phyloP scores from a whole-genome alignment of 495 filamentous ascomycete species.

The Hyaloscypha variabilis region DNA sequence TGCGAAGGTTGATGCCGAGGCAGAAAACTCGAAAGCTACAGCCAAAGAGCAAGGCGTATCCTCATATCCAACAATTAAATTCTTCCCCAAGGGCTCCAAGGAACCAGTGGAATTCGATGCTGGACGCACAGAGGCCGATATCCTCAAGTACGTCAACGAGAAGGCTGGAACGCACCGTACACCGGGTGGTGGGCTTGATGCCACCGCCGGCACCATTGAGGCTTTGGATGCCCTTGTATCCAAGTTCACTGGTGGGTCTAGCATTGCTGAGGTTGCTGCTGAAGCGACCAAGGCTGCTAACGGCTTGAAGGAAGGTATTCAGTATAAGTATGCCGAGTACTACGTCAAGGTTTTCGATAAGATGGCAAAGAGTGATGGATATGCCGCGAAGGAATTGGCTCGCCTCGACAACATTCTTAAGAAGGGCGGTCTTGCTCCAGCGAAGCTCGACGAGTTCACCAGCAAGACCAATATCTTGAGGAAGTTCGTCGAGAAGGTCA shows the following conservation, averaged over 20 bases:
- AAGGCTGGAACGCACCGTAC: slow-evolving; percentile 87
- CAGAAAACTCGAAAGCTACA: slow-evolving; percentile 75
- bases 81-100: slow-evolving; percentile 87
- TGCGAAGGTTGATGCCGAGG: slow-evolving; percentile 94
- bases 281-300: slow-evolving; percentile 72
- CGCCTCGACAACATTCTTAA: slow-evolving; percentile 77
- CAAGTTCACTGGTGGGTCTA: slow-evolving; percentile 63
- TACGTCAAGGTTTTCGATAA: slow-evolving; percentile 91
- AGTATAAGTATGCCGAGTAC: slow-evolving; percentile 83
- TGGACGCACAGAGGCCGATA: slow-evolving; percentile 74
- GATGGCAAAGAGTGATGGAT: slow-evolving; percentile 72
- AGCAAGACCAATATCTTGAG: slow-evolving; percentile 86
- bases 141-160: slow-evolving; percentile 83
- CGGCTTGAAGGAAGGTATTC: slow-evolving; percentile 59
- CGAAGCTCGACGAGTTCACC: slow-evolving; percentile 88
- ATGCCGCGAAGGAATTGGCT: slow-evolving; percentile 82
- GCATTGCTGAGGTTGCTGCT: slow-evolving; percentile 58
- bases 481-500: slow-evolving; percentile 59
- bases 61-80: slow-evolving; percentile 96
- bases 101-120: slow-evolving; percentile 73
- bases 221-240: slow-evolving; percentile 72
- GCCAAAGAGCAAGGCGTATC: slow-evolving; percentile 77
- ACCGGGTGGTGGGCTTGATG: slow-evolving; percentile 79
- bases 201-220: slow-evolving; percentile 79
- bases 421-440: slow-evolving; percentile 82